These are phyloP conservation scores for Lanmaoa rubissima DNA, from an alignment of 768 basidiomycete species.

Conservation along the genomic window DNA sequence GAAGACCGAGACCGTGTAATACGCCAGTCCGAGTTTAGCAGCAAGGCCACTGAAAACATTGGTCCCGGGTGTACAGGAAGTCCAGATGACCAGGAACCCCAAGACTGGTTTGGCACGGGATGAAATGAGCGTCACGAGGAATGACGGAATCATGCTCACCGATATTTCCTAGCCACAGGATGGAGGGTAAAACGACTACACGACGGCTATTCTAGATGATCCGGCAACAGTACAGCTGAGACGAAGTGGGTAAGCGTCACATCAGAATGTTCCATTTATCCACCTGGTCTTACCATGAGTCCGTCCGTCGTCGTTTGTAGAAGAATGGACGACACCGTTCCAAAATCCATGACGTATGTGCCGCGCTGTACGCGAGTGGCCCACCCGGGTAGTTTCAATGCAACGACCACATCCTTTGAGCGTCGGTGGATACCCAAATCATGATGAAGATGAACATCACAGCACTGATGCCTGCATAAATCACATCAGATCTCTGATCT, in stretches of 20 bases:
- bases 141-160: neutral
- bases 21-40: constrained; percentile 1
- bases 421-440: constrained; percentile 21
- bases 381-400: constrained; percentile 35
- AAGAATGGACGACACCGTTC: constrained; percentile 22
- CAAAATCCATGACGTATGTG: constrained; percentile 23
- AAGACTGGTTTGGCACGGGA: neutral
- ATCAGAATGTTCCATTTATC: neutral
- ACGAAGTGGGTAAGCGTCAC: neutral
- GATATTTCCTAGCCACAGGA: constrained; percentile 9
- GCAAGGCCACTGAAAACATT: neutral
- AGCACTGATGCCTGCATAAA: constrained; percentile 15
- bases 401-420: constrained; percentile 34
- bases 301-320: constrained; percentile 32
- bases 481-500: neutral
- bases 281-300: constrained; percentile 13
- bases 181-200: constrained; percentile 6
- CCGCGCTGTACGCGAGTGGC: constrained; percentile 26
- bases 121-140: neutral
- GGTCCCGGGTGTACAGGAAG: neutral
- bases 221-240: constrained; percentile 38
- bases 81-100: neutral
- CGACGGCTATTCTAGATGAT: constrained; percentile 27
- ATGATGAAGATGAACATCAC: constrained; percentile 26
- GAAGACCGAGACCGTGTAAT: neutral